These are phyloP conservation scores for Huiozyma naganishii DNA, from an alignment of 805 yeast species.

Conservation along the genomic window DNA sequence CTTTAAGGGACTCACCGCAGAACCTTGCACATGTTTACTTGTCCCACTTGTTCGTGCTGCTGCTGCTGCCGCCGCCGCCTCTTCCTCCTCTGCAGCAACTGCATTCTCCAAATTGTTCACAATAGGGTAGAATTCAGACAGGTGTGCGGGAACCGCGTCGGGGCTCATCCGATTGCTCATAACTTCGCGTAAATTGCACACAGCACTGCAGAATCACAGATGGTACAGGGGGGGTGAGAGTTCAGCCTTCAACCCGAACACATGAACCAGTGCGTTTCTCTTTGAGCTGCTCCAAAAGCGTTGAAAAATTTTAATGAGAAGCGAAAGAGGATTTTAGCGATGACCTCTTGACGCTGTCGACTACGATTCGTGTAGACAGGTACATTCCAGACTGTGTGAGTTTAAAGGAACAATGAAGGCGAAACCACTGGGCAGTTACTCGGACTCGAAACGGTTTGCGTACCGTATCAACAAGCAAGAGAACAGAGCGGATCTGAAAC, in stretches of 20 bases:
- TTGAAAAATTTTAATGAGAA: no score
- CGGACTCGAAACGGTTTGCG: slow-evolving; percentile 28
- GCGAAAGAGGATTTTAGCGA: no score
- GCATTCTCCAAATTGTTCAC: slow-evolving; percentile 27
- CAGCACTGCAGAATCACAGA: no score
- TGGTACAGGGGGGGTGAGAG: no score
- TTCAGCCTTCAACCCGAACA: no score
- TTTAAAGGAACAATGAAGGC: slow-evolving; percentile 10
- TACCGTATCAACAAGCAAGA: slow-evolving; percentile 40
- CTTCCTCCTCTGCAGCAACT: not conserved
- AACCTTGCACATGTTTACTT: not conserved
- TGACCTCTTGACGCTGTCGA: no score
- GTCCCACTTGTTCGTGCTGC: not conserved
- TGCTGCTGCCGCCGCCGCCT: not conserved
- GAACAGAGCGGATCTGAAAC: slow-evolving; percentile 36
- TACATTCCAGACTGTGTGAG: no score
- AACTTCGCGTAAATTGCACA: not conserved
- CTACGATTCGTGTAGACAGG: no score
- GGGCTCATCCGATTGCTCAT: slow-evolving; percentile 5
- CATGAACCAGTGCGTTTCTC: no score
- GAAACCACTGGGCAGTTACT: slow-evolving; percentile 11
- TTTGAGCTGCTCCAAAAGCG: no score
- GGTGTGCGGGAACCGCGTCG: slow-evolving; percentile 34
- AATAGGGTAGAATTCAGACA: slow-evolving; percentile 49
- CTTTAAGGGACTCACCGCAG: slow-evolving; percentile 6